Base-by-base conservation (phyloP, 2,329 filamentous ascomycete species). In the Fusarium nisikadoi region DNA sequence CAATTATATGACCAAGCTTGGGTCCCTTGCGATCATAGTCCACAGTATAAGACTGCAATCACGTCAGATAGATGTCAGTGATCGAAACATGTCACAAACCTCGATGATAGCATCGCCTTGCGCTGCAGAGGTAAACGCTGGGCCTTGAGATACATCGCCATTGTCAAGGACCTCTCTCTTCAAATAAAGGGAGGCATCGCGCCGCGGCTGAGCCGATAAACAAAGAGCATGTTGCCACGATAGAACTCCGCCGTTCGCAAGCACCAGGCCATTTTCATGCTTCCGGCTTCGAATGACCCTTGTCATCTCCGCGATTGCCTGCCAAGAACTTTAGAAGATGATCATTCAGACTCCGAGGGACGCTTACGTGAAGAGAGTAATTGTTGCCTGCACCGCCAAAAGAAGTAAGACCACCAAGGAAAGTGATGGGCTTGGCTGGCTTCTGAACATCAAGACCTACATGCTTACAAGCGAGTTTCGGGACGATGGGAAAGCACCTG, bases 311-410 rank as follows among this genome's bases (percentile, higher is more conserved):
- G 85, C 87, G 33, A 90, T 84, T 10, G 78, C 77, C 78, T 79
- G 8, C 16, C 2, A 5, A 6, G 1, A 10, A 0, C 17, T 5
- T 57, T 29, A 49, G 17, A 19, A 5, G 0, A n/a, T 4, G 0
- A 17, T 82, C 87, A 82, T 12, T 7, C 1, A 35, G 8, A 10
- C 2, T 0, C 0, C 13, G 0, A 0, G 23, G 3, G 6, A 2
- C 39, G 79, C 81, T 76, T 79, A 87, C 89, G 80, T 93, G 90
- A 86, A 92, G 89, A 0, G 89, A 91, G 66, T 93, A 93, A 60
- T 92, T 92, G 70, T 93, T 93, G 0, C 91, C 91, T 10, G 91
- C 91, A 1, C 91, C 91, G 1, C 91, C 91, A 65, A 93, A 93
- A 2, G 87, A 91, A 8, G 91, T 92, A 58, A 93, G 75, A 0